phyloP scores from a whole-genome alignment of 129 eudicot species.

The Pittosporum tobira region DNA sequence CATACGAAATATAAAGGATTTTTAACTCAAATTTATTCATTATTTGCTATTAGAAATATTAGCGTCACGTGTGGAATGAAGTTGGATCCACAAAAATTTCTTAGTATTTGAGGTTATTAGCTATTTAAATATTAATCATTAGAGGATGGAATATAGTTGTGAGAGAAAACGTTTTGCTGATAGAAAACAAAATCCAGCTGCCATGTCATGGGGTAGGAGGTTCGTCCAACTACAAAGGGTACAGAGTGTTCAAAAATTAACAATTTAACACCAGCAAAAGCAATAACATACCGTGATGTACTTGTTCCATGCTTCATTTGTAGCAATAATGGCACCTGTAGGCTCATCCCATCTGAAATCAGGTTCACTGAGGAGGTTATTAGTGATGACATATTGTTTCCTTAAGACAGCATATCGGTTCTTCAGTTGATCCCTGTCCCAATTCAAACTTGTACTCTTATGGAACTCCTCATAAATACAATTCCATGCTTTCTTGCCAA shows the following conservation, averaged over 20 bases:
- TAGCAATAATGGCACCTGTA: conserved; percentile 29
- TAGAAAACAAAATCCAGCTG: too few species aligned
- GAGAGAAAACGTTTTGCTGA: too few species aligned
- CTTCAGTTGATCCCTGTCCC: conserved; percentile 50
- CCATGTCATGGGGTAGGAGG: conserved; percentile 1
- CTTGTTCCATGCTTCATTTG: conserved; percentile 42
- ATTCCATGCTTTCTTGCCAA: conserved; percentile 44
- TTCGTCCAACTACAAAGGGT: background rate
- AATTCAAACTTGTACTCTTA: conserved; percentile 33
- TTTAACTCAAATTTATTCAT: too few species aligned
- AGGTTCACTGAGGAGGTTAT: conserved; percentile 28
- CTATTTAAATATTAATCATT: too few species aligned
- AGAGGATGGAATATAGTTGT: too few species aligned
- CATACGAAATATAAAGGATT: too few species aligned
- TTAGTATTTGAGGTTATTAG: too few species aligned
- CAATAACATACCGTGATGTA: conserved; percentile 22
- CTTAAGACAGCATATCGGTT: conserved; percentile 33
- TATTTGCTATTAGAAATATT: too few species aligned
- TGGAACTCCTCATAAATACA: conserved; percentile 34
- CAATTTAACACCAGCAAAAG: background rate
- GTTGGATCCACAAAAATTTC: too few species aligned
- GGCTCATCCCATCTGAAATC: conserved; percentile 41
- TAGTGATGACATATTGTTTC: conserved; percentile 27
- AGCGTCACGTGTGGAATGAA: too few species aligned
- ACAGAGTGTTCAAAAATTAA: background rate